These are phyloP conservation scores for Talaromyces albobiverticillius DNA, from an alignment of 2,329 filamentous ascomycete genomes.

Conservation along the genomic window DNA sequence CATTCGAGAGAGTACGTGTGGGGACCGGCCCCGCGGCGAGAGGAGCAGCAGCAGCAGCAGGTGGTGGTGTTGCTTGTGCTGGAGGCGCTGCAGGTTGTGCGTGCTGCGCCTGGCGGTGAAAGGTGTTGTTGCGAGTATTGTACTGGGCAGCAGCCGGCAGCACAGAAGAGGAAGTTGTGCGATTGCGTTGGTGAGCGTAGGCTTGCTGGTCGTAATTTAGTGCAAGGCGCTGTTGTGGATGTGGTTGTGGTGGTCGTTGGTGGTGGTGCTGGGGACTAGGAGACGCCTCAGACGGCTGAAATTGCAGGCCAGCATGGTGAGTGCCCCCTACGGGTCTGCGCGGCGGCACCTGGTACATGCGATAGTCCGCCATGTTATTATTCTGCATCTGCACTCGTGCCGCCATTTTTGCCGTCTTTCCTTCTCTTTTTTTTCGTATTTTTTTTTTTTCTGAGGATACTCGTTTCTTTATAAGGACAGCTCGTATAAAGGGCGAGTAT, in stretches of 20 bases:
- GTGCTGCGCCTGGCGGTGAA: conserved; percentile 25
- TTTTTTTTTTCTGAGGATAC: not conserved
- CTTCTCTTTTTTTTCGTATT: not conserved
- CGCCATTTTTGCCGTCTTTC: conserved; percentile 21
- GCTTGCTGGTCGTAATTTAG: not conserved
- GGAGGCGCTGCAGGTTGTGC: conserved; percentile 26
- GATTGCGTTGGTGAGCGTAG: conserved; percentile 26
- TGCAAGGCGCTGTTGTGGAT: not conserved
- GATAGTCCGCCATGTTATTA: conserved; percentile 36
- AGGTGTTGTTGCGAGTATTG: conserved; percentile 3
- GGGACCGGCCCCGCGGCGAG: conserved; percentile 19
- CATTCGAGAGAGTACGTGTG: conserved; percentile 37
- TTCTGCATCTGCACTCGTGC: conserved; percentile 24
- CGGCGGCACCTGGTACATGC: conserved; percentile 27
- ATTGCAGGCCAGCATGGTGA: conserved; percentile 17
- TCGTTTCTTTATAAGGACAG: too few relatives aligned
- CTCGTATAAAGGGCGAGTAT: too few relatives aligned
- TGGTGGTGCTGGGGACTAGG: conserved; percentile 4
- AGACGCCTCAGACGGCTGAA: conserved; percentile 15
- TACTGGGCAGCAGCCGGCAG: conserved; percentile 19
- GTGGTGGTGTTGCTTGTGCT: conserved; percentile 17
- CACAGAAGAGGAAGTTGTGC: conserved; percentile 38
- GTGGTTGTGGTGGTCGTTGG: conserved; percentile 8
- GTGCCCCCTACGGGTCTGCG: conserved; percentile 15
- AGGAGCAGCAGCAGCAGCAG: not conserved